Evolutionary conservation across 2,329 filamentous ascomycete species (phyloP), one percentile per base, ranked within the genome.

Genomic region (Keithomyces neogunnii): DNA sequence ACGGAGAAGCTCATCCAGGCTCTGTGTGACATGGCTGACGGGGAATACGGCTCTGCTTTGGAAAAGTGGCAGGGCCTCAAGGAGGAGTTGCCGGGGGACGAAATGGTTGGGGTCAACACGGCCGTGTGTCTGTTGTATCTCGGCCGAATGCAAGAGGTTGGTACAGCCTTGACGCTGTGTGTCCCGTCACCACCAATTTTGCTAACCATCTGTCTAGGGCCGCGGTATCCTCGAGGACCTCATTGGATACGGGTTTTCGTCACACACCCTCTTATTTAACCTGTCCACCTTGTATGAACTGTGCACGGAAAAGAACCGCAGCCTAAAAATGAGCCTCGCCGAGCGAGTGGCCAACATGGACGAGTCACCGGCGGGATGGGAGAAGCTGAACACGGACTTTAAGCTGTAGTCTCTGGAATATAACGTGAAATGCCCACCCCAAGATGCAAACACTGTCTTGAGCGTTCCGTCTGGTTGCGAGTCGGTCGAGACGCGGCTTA

Each of bases 251-350:
- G 80, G 83, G 1, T 73, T 81, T 40, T 80, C 82, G 0, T 96
- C 92, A 52, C 84, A 88, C 56, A 88, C 88, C 1, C 70, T 96
- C 2, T 80, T 95, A 0, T 95, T 96, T 69, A 97, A 97, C 64
- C 69, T 99, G 10, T 83, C 85, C 9, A 97, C 92, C 0, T 81
- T 96, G 60, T 97, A 95, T 64, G 93, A 97, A 68, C 76, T 97
- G 6, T 93, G 88, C 64, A 91, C 88, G 0, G 91, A 97, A 60
- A 78, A 80, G 55, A 81, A 88, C 42, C 74, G 80, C 47, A 77
- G 77, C 10, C 68, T 86, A 59, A 97, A 97, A 73, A 67, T 80
- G 32, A 73, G 72, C 30, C 73, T 97, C 19, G 84, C 86, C 2
- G 86, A 89, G 60, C 79, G 76, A 48, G 75, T 93, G 19, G 85